Percentiles rank a stretch among this genome's conserved stretches.
phyloP scores from a whole-genome alignment of 306 rosid species.

The Comarum palustre region DNA sequence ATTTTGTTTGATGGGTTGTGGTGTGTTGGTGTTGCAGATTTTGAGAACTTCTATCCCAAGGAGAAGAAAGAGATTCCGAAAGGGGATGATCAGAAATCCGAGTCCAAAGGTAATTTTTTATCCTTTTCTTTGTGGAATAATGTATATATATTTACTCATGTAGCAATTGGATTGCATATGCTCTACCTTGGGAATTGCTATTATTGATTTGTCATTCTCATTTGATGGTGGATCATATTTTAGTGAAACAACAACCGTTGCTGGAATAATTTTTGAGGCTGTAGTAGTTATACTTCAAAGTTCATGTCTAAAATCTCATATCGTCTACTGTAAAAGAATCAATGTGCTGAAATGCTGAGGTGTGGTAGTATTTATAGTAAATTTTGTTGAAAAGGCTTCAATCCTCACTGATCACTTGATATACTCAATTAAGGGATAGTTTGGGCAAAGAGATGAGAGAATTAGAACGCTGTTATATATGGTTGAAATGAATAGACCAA shows the following conservation, averaged over 20 bases:
- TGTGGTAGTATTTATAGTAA: no score
- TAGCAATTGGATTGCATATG: background rate
- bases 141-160: background rate
- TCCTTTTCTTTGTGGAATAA: background rate
- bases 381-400: no score
- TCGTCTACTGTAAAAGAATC: background rate
- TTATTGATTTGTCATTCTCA: background rate
- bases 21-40: conserved; percentile 44
- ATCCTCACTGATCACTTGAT: no score
- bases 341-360: no score
- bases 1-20: background rate
- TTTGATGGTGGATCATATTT: background rate
- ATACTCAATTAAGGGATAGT: no score
- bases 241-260: background rate
- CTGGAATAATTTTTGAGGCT: background rate
- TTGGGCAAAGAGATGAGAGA: no score
- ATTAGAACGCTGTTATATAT: no score
- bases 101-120: conserved; percentile 63
- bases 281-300: background rate
- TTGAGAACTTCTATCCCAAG: conserved; percentile 84
- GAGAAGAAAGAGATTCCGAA: conserved; percentile 81
- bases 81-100: conserved; percentile 60
- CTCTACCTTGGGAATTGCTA: background rate
- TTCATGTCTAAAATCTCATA: background rate
- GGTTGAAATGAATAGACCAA: no score